phyloP scores from a whole-genome alignment of 371 early-diverging fungal genomes.

The Catenaria anguillulae region DNA sequence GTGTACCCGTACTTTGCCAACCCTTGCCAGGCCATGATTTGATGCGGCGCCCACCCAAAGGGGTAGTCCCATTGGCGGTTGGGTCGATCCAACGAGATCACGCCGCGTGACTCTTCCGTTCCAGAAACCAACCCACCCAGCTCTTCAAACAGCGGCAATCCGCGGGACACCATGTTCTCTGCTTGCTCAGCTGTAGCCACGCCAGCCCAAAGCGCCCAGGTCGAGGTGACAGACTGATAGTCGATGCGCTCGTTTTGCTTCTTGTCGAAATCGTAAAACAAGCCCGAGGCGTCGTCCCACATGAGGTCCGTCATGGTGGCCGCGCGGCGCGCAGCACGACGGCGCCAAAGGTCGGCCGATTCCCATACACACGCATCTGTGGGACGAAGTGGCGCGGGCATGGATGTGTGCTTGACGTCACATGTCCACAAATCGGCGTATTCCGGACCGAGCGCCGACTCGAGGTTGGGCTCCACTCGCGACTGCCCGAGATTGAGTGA shows the following conservation, averaged over 20 bases:
- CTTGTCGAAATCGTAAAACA: conserved; percentile 78
- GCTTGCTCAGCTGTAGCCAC: conserved; percentile 49
- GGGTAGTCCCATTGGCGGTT: conserved; percentile 95
- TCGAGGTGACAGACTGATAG: conserved; percentile 60
- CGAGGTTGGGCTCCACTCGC: not conserved
- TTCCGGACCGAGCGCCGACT: not conserved
- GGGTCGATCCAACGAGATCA: conserved; percentile 59
- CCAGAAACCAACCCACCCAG: conserved; percentile 76
- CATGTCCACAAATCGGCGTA: conserved; percentile 4
- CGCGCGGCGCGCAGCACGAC: conserved; percentile 28
- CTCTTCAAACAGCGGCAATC: conserved; percentile 61
- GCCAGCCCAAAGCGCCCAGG: conserved; percentile 68
- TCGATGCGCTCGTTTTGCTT: conserved; percentile 23
- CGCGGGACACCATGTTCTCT: conserved; percentile 26
- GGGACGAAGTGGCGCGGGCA: conserved; percentile 22
- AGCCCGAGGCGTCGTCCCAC: conserved; percentile 56
- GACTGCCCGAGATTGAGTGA: not conserved
- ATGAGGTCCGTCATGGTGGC: conserved; percentile 43
- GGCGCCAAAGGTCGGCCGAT: conserved; percentile 27
- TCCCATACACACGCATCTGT: conserved; percentile 21
- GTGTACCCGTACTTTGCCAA: conserved; percentile 66
- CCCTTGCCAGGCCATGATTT: conserved; percentile 89
- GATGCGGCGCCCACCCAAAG: conserved; percentile 96
- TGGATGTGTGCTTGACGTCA: conserved; percentile 21
- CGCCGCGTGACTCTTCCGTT: conserved; percentile 70